These are phyloP conservation scores for Irpex lacteus DNA, from an alignment of 1,284 basidiomycete species.

Conservation along the genomic window DNA sequence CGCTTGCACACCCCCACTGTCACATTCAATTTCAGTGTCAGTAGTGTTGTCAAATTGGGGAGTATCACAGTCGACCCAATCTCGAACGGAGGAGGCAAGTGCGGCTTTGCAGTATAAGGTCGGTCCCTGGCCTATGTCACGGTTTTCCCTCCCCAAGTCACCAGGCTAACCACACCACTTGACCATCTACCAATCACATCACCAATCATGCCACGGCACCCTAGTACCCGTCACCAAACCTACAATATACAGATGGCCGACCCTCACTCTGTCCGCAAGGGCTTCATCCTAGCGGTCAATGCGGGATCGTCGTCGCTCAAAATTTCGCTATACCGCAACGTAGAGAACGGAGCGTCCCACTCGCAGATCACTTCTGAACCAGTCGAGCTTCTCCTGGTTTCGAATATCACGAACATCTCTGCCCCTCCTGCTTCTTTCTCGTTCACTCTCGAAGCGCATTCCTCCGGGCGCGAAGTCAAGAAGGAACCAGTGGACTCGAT, in stretches of 20 bases:
- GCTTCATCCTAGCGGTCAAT: slow-evolving; percentile 61
- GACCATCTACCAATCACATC: no score
- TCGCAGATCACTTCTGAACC: slow-evolving; percentile 25
- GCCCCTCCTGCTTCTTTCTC: slow-evolving; percentile 51
- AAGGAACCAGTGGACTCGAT: slow-evolving; percentile 39
- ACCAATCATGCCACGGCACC: neutral
- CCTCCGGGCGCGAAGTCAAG: slow-evolving; percentile 29
- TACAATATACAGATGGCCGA: slow-evolving; percentile 1
- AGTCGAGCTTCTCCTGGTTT: slow-evolving; percentile 46
- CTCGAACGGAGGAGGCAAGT: neutral
- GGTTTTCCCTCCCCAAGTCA: no score
- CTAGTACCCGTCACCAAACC: neutral
- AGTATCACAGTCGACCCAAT: neutral
- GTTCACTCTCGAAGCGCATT: slow-evolving; percentile 32
- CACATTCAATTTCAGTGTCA: no score
- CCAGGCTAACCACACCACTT: no score
- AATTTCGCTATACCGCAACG: slow-evolving; percentile 56
- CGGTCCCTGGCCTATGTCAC: no score
- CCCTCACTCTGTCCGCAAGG: slow-evolving; percentile 7
- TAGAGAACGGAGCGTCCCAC: neutral
- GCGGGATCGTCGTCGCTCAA: slow-evolving; percentile 79
- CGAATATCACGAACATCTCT: slow-evolving; percentile 55
- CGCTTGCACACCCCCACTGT: no score
- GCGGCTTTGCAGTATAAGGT: neutral
- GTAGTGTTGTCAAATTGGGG: no score